Evolutionary conservation across 805 yeast species (phyloP).

Genomic region (Barnettozyma pratensis): DNA sequence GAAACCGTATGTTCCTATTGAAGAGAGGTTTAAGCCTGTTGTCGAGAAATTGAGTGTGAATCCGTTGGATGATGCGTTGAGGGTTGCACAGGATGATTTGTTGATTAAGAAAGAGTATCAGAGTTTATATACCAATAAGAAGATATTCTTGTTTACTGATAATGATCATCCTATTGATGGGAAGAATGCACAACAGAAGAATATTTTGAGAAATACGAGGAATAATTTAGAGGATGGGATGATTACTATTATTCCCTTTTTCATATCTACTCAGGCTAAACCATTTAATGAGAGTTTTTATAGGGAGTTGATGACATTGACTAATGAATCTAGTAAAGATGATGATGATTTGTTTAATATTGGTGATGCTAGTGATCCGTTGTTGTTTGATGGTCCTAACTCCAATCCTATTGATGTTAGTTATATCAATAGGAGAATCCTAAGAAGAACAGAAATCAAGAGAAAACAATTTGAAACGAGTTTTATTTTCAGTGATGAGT

Average conservation of each 20-base stretch:
- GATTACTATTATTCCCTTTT: slow-evolving; percentile 59
- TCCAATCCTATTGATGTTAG: slow-evolving; percentile 38
- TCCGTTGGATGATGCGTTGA: slow-evolving; percentile 41
- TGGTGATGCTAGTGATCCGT: slow-evolving; percentile 6
- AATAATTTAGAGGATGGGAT: slow-evolving; percentile 52
- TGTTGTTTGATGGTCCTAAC: slow-evolving; percentile 33
- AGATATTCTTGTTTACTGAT: slow-evolving; percentile 69
- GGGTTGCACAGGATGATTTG: slow-evolving; percentile 52
- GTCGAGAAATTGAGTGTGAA: slow-evolving; percentile 20
- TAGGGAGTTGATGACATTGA: slow-evolving; percentile 43
- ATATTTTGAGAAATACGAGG: slow-evolving; percentile 49
- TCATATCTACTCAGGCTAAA: slow-evolving; percentile 35
- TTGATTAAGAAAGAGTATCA: slow-evolving; percentile 33
- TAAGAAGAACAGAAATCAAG: slow-evolving; percentile 54
- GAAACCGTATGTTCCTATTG: slow-evolving; percentile 21
- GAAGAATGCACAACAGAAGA: slow-evolving; percentile 34
- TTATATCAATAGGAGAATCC: slow-evolving; percentile 42
- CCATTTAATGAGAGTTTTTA: slow-evolving; percentile 46
- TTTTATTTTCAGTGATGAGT: slow-evolving; percentile 46
- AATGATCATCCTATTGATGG: slow-evolving; percentile 60
- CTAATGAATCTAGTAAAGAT: slow-evolving; percentile 14
- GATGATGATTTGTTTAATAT: slow-evolving; percentile 12
- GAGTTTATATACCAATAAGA: slow-evolving; percentile 45
- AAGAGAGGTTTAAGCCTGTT: slow-evolving; percentile 27
- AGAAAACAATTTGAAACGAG: slow-evolving; percentile 60